Evolutionary conservation across 2,329 filamentous ascomycete genomes (phyloP).

Genomic region (Fusarium coffeatum): DNA sequence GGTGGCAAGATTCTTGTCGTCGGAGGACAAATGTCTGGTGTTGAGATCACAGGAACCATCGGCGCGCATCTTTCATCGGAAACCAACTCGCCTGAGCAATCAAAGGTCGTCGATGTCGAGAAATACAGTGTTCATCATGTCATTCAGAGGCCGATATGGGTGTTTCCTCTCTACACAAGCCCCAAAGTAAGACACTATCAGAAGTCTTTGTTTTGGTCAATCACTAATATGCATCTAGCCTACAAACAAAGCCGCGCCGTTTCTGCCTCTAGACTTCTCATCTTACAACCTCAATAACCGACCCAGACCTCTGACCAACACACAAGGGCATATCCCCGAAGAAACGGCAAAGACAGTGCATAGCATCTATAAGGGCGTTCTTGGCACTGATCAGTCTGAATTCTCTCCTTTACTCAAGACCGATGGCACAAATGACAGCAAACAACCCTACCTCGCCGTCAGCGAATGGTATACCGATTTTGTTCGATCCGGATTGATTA

Average conservation of each 20-base stretch:
- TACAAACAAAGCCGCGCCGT: constrained; percentile 63
- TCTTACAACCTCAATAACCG: constrained; percentile 77
- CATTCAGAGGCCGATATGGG: constrained; percentile 76
- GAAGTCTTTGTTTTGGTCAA: rapidly evolving
- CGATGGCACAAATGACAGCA: constrained; percentile 53
- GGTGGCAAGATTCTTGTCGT: constrained; percentile 76
- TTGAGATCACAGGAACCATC: constrained; percentile 79
- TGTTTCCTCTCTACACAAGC: constrained; percentile 70
- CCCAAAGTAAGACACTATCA: constrained; percentile 56
- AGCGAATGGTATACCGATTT: constrained; percentile 80
- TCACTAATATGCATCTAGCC: constrained; percentile 50
- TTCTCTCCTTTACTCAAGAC: constrained; percentile 59
- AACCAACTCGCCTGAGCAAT: constrained; percentile 62
- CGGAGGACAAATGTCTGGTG: constrained; percentile 85
- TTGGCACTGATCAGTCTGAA: constrained; percentile 67
- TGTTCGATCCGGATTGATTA: constrained; percentile 72
- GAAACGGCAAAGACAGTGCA: constrained; percentile 68
- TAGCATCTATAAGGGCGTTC: constrained; percentile 57
- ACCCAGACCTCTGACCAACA: constrained; percentile 68
- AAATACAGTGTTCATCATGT: constrained; percentile 75
- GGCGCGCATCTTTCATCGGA: constrained; percentile 77
- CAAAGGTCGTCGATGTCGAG: constrained; percentile 55
- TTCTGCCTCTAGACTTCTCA: constrained; percentile 78
- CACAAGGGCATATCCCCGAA: constrained; percentile 71
- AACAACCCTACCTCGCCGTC: constrained; percentile 75